phyloP scores from a whole-genome alignment of 1,284 basidiomycete species.

The Naganishia albida region DNA sequence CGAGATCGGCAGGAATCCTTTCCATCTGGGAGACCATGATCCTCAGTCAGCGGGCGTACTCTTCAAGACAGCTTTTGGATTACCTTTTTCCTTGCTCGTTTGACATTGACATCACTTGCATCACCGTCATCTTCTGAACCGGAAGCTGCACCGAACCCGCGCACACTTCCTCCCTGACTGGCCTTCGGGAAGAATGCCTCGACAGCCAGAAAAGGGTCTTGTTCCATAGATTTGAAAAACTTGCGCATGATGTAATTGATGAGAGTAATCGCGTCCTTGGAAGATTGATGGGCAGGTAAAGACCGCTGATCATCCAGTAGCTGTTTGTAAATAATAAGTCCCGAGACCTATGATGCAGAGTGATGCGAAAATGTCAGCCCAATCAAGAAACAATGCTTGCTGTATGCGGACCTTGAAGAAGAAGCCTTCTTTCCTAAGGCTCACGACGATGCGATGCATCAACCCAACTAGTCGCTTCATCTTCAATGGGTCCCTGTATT shows the following conservation, averaged over 20 bases:
- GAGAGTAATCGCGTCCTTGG: slow-evolving; percentile 77
- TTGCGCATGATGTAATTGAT: slow-evolving; percentile 81
- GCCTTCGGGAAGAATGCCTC: slow-evolving; percentile 90
- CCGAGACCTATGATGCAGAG: slow-evolving; percentile 67
- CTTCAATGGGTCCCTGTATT: slow-evolving; percentile 73
- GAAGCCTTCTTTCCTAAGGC: slow-evolving; percentile 82
- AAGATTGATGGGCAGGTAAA: slow-evolving; percentile 72
- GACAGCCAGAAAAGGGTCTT: slow-evolving; percentile 78
- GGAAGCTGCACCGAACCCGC: slow-evolving; percentile 4
- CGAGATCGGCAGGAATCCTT: slow-evolving; percentile 62
- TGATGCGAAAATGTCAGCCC: not conserved
- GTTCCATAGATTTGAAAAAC: slow-evolving; percentile 84
- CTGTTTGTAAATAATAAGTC: slow-evolving; percentile 75
- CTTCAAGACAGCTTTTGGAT: not conserved
- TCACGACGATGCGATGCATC: slow-evolving; percentile 84
- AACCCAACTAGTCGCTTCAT: slow-evolving; percentile 83
- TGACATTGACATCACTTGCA: slow-evolving; percentile 57
- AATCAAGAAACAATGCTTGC: not conserved
- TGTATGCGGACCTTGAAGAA: slow-evolving; percentile 76
- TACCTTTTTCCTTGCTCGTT: slow-evolving; percentile 50
- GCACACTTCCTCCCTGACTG: slow-evolving; percentile 48
- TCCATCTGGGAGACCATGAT: slow-evolving; percentile 22
- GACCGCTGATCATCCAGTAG: slow-evolving; percentile 75
- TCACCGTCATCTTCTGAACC: slow-evolving; percentile 61
- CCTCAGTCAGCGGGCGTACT: not conserved